phyloP scores from a whole-genome alignment of 2,329 filamentous ascomycete genomes.

The Verticillium longisporum region DNA sequence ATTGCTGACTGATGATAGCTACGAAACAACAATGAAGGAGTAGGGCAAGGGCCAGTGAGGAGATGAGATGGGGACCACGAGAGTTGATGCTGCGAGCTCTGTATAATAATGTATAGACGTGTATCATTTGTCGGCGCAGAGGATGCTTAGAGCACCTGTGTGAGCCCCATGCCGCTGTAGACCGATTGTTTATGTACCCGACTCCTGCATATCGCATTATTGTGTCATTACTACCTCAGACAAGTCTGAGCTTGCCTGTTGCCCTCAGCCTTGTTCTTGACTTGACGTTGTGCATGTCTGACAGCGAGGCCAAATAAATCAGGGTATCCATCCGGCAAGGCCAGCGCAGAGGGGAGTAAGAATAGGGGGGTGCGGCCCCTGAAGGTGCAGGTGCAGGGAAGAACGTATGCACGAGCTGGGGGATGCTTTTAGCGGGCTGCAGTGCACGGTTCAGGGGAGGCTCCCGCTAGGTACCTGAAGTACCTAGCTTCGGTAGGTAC shows the following conservation, averaged over 20 bases:
- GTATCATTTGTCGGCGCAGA: conserved; percentile 7
- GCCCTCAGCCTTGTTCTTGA: neutral
- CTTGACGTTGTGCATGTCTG: neutral
- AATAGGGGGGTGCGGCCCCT: neutral
- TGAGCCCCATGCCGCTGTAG: neutral
- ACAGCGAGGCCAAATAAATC: too few relatives aligned
- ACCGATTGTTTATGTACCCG: neutral
- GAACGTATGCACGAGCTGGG: neutral
- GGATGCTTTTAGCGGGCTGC: conserved; percentile 7
- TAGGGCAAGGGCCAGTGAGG: neutral
- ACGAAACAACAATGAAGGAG: conserved; percentile 57
- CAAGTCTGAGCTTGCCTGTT: neutral
- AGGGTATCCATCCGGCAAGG: neutral
- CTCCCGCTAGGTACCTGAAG: conserved; percentile 16
- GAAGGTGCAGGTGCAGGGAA: neutral
- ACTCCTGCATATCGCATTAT: neutral
- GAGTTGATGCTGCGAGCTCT: neutral
- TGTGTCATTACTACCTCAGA: neutral
- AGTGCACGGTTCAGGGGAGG: conserved; percentile 21
- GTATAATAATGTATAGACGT: conserved; percentile 10
- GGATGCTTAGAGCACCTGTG: neutral
- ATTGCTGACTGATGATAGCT: conserved; percentile 35
- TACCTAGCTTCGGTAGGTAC: too few relatives aligned
- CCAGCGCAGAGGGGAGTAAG: neutral
- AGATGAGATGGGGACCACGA: neutral